Base-by-base conservation (phyloP, 2,329 filamentous ascomycete species). In the Leptographium wingfieldii region DNA sequence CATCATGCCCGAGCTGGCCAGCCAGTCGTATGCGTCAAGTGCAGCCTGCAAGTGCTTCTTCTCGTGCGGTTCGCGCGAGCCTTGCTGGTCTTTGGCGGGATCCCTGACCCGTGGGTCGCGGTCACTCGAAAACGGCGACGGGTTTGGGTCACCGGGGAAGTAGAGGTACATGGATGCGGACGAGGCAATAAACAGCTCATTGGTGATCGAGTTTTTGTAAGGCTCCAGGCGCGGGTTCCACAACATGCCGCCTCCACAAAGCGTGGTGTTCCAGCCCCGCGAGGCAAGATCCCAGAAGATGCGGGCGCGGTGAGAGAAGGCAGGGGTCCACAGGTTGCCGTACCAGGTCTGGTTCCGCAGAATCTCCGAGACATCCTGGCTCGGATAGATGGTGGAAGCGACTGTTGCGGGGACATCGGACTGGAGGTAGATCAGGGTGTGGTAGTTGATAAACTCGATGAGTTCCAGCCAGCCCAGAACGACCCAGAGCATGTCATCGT, bases 191-290 rank as follows among this genome's bases (percentile, higher is more conserved):
- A 82, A 96, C 1, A 96, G 80, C 69, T 96, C 84, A 68, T 96
- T 96, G 35, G 92, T 97, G 67, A 97, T 95, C 63, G 92, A 90
- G 68, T 97, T 97, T 70, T 96, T 97, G 76, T 96, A 97, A 0
- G 91, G 90, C 48, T 79, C 64, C 6, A 65, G 61, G 16, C 62
- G 63, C 72, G 63, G 90, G 65, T 88, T 95, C 92, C 92, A 97
- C 16, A 84, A 81, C 88, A 97, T 95, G 53, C 92, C 92, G 27
- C 92, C 92, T 5, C 81, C 81, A 67, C 92, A 97, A 5, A 95
- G 79, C 29, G 77, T 78, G 27, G 82, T 87, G 68, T 95, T 88
- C 90, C 92, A 97, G 5, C 92, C 90, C 12, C 79, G 75, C 5
- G 83, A 80, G 5, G 89, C 88, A 46, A 95, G 74, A 35, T 92